These are phyloP conservation scores for Crithidia acanthocephali DNA, from an alignment of 208 protist genomes.

Conservation along the genomic window DNA sequence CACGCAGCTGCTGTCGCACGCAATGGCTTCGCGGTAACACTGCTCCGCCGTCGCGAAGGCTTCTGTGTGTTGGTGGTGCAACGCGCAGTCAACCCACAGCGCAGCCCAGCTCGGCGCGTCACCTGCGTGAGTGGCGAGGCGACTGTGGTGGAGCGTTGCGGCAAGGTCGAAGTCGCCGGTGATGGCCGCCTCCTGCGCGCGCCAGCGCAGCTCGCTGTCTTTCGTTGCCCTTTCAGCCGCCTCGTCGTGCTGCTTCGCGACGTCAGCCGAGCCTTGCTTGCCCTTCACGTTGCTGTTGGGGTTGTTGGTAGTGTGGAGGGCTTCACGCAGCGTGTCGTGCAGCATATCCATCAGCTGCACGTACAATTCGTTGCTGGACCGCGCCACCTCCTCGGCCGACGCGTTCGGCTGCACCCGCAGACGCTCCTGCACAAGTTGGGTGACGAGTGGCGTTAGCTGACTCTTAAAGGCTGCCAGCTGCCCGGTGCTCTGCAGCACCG, in stretches of 20 bases:
- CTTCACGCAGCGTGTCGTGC: constrained; percentile 59
- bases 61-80: constrained; percentile 80
- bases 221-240: background rate
- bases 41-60: constrained; percentile 86
- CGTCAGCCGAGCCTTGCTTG: background rate
- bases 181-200: constrained; percentile 86
- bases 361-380: constrained; percentile 89
- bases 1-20: constrained; percentile 61
- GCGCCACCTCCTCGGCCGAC: constrained; percentile 42
- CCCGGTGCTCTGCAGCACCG: constrained; percentile 73
- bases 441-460: constrained; percentile 71
- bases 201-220: constrained; percentile 48
- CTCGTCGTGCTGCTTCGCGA: background rate
- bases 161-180: constrained; percentile 64
- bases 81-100: constrained; percentile 79
- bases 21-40: constrained; percentile 89
- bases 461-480: constrained; percentile 77
- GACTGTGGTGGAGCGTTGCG: constrained; percentile 78
- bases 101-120: constrained; percentile 27
- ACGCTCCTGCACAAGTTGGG: constrained; percentile 68
- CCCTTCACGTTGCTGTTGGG: background rate
- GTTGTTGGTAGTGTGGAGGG: too few species aligned
- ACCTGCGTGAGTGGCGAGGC: constrained; percentile 46
- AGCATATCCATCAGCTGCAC: constrained; percentile 88
- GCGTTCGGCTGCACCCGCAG: constrained; percentile 29